phyloP scores from a whole-genome alignment of 345 rosid genomes.

The Nasturtium officinale region DNA sequence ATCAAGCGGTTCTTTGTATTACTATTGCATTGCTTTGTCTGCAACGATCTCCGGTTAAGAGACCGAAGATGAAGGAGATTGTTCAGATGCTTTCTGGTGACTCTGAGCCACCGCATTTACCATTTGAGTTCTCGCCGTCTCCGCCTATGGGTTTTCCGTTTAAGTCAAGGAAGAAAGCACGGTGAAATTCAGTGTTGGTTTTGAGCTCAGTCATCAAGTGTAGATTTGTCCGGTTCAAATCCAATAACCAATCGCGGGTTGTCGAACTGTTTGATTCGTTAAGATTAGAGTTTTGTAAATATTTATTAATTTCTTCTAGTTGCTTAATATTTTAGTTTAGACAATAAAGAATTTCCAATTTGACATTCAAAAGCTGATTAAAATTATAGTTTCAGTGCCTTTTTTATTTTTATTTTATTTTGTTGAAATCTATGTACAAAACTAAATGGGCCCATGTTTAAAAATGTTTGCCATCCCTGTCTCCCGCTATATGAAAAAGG shows the following conservation, averaged over 20 bases:
- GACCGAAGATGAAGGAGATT: slow-evolving; percentile 70
- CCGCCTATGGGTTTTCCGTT: slow-evolving; percentile 65
- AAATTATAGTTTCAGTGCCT: neutral
- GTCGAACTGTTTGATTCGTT: slow-evolving; percentile 17
- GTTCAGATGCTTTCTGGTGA: slow-evolving; percentile 72
- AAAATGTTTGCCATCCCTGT: slow-evolving; percentile 9
- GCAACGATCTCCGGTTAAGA: slow-evolving; percentile 67
- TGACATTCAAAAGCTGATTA: slow-evolving; percentile 10
- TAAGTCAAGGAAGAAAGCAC: slow-evolving; percentile 56
- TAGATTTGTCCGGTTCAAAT: slow-evolving; percentile 38
- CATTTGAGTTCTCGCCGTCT: slow-evolving; percentile 75
- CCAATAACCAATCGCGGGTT: slow-evolving; percentile 3
- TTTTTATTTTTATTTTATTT: too few species aligned
- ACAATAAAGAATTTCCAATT: neutral
- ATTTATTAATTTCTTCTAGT: slow-evolving; percentile 11
- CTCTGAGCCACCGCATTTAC: slow-evolving; percentile 68
- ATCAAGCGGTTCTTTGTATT: slow-evolving; percentile 67
- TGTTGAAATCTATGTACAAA: slow-evolving; percentile 21
- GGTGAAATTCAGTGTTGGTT: slow-evolving; percentile 37
- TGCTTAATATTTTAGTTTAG: slow-evolving; percentile 12
- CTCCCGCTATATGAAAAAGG: neutral
- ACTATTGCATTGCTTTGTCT: slow-evolving; percentile 74
- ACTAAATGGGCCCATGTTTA: neutral
- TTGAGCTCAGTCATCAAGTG: slow-evolving; percentile 41
- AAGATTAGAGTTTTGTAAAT: slow-evolving; percentile 35